phyloP scores from a whole-genome alignment of 192 early-diverging fungal species.

The Thoreauomyces humboldtii region DNA sequence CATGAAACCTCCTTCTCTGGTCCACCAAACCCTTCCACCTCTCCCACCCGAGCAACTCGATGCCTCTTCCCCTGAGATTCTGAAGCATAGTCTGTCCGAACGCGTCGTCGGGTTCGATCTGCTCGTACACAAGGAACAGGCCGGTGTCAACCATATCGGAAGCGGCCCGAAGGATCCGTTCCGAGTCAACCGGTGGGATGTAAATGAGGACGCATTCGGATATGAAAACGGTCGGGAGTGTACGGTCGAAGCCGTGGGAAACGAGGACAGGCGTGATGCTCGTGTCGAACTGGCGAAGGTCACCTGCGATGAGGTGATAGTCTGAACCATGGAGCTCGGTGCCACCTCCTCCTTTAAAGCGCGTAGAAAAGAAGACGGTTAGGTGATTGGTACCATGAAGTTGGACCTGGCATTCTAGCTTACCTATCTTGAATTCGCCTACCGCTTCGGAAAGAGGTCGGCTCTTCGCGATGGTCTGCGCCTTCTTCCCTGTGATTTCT shows the following conservation, averaged over 20 bases:
- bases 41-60: constrained; percentile 75
- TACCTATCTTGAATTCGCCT: constrained; percentile 30
- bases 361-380: not conserved
- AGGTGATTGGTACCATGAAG: not conserved
- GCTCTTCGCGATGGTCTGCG: constrained; percentile 56
- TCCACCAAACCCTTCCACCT: constrained; percentile 70
- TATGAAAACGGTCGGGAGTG: constrained; percentile 80
- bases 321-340: constrained; percentile 63
- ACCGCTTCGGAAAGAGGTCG: constrained; percentile 38
- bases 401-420: not conserved
- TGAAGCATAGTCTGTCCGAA: constrained; percentile 92
- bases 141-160: constrained; percentile 1
- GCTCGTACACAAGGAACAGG: constrained; percentile 83
- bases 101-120: constrained; percentile 83
- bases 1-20: constrained; percentile 66
- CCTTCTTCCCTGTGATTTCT: constrained; percentile 82
- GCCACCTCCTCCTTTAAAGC: constrained; percentile 50
- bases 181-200: constrained; percentile 63
- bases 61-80: constrained; percentile 73
- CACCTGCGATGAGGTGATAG: constrained; percentile 77
- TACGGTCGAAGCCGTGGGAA: constrained; percentile 56
- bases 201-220: constrained; percentile 96
- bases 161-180: constrained; percentile 54
- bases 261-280: constrained; percentile 60
- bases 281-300: constrained; percentile 68